A percentile compares a stretch with the other conserved stretches of the same genome.
Evolutionary conservation across 164 flowering plant genomes (phyloP).

Genomic region (Umbellularia californica): DNA sequence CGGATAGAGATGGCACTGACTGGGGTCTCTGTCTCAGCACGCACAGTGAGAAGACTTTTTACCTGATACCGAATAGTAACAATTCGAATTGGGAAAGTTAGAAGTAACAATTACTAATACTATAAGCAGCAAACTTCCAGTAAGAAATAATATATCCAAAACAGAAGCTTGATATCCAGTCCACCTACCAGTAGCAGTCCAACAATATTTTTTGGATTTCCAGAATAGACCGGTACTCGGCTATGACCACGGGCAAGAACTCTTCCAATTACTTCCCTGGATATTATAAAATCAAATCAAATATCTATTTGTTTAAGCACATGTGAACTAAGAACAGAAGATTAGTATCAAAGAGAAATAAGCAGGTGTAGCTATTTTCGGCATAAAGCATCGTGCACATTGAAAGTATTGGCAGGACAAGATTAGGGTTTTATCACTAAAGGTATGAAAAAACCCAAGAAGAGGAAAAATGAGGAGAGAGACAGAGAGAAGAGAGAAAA

Average conservation of each 20-base stretch:
- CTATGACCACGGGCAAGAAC: constrained; percentile 98
- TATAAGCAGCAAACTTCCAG: constrained; percentile 1
- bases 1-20: constrained; percentile 99
- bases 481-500: too few relatives aligned
- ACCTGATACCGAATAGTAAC: constrained; percentile 44
- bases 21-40: constrained; percentile 96
- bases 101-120: neutral
- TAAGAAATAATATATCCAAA: constrained; percentile 3
- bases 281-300: neutral
- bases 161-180: neutral
- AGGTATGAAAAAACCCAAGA: too few relatives aligned
- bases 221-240: constrained; percentile 95
- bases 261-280: constrained; percentile 99
- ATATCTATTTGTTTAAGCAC: neutral
- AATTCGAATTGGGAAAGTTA: neutral
- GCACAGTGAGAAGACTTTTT: constrained; percentile 91
- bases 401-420: too few relatives aligned
- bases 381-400: neutral
- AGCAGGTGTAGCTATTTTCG: neutral
- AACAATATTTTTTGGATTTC: constrained; percentile 84
- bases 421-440: too few relatives aligned
- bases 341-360: neutral
- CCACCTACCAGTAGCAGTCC: constrained; percentile 88
- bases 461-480: too few relatives aligned
- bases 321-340: constrained; percentile 3